phyloP scores from a whole-genome alignment of 1,284 basidiomycete species.

The Amylostereum areolatum region DNA sequence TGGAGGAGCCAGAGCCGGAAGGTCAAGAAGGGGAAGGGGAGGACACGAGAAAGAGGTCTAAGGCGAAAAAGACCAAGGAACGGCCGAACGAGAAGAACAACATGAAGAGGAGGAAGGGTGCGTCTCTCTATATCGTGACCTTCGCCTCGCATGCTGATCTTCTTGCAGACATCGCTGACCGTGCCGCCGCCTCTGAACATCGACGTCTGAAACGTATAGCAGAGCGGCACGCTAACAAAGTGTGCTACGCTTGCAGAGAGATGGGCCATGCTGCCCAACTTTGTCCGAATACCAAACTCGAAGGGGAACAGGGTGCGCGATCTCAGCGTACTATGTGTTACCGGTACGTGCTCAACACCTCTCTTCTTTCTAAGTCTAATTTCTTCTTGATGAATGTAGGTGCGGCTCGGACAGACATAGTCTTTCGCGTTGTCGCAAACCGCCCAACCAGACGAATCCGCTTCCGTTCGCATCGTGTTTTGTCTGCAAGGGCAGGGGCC shows the following conservation, averaged over 20 bases:
- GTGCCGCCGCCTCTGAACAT: slow-evolving; percentile 39
- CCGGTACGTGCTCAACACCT: slow-evolving; percentile 42
- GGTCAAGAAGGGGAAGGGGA: slow-evolving; percentile 17
- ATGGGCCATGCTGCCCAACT: slow-evolving; percentile 82
- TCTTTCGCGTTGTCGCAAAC: slow-evolving; percentile 71
- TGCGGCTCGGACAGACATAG: slow-evolving; percentile 82
- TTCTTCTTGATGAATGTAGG: slow-evolving; percentile 33
- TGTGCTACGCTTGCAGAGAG: slow-evolving; percentile 85
- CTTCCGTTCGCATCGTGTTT: slow-evolving; percentile 91
- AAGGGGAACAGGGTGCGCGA: slow-evolving; percentile 21
- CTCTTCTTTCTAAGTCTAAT: not conserved
- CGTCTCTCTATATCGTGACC: slow-evolving; percentile 3
- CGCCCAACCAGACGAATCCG: slow-evolving; percentile 57
- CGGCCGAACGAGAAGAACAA: slow-evolving; percentile 23
- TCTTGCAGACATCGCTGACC: slow-evolving; percentile 16
- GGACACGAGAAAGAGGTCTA: slow-evolving; percentile 19
- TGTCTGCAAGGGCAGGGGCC: slow-evolving; percentile 78
- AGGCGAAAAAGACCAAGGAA: slow-evolving; percentile 15
- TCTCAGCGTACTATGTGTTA: slow-evolving; percentile 67
- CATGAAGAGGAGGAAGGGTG: slow-evolving; percentile 21
- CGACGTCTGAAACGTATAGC: slow-evolving; percentile 64
- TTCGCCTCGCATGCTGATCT: not conserved
- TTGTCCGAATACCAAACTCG: slow-evolving; percentile 53
- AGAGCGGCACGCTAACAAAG: slow-evolving; percentile 54
- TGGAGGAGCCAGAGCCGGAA: slow-evolving; percentile 11